Evolutionary conservation across 2,329 filamentous ascomycete species (phyloP).

Genomic region (Penicillium sp.): DNA sequence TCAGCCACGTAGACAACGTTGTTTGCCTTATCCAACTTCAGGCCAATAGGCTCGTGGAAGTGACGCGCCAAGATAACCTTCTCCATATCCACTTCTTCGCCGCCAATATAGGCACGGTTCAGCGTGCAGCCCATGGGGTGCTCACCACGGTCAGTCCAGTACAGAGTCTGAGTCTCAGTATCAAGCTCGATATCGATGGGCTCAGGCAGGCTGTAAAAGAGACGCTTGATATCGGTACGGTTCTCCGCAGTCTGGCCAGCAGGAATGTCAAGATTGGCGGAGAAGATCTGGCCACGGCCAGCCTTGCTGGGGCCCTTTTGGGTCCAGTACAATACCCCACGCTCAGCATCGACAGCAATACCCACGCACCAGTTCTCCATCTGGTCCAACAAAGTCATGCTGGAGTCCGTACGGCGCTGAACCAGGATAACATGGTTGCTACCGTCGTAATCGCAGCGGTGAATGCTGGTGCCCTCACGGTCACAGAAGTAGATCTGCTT

Average conservation of each 20-base stretch:
- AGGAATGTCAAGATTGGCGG: slow-evolving; percentile 47
- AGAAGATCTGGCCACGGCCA: slow-evolving; percentile 53
- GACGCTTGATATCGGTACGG: slow-evolving; percentile 44
- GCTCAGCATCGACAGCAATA: slow-evolving; percentile 47
- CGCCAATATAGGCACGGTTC: slow-evolving; percentile 40
- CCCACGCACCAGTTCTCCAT: slow-evolving; percentile 57
- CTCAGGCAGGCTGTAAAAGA: slow-evolving; percentile 52
- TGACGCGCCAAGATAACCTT: slow-evolving; percentile 31
- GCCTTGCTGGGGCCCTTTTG: slow-evolving; percentile 59
- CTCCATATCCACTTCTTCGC: slow-evolving; percentile 6
- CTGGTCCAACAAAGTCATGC: slow-evolving; percentile 17
- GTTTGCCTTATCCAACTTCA: slow-evolving; percentile 22
- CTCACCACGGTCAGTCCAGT: slow-evolving; percentile 63
- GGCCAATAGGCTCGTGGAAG: slow-evolving; percentile 43
- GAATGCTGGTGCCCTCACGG: slow-evolving; percentile 44
- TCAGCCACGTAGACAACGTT: slow-evolving; percentile 26
- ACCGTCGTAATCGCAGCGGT: slow-evolving; percentile 39
- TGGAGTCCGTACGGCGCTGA: slow-evolving; percentile 26
- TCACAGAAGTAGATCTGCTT: slow-evolving; percentile 45
- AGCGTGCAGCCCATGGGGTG: slow-evolving; percentile 55
- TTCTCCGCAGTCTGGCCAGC: slow-evolving; percentile 32
- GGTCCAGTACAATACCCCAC: slow-evolving; percentile 58
- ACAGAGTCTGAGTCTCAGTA: slow-evolving; percentile 46
- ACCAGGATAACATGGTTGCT: slow-evolving; percentile 41
- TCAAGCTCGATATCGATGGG: slow-evolving; percentile 60